Percentiles rank a stretch among this genome's conserved stretches.
These are phyloP conservation scores for Solidago caesia DNA, from an alignment of 129 eudicot genomes.

Conservation along the genomic window DNA sequence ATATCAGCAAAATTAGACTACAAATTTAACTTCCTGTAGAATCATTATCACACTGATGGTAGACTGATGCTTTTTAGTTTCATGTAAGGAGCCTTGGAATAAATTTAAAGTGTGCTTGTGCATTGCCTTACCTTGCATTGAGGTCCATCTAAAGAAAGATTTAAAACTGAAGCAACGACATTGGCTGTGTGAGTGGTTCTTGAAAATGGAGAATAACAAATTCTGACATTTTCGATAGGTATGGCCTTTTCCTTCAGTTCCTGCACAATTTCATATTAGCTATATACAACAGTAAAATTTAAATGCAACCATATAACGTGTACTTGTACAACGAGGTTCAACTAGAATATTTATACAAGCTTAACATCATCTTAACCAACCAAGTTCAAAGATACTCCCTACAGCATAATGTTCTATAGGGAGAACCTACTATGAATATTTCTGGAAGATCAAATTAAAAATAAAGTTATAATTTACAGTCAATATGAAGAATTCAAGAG, in stretches of 20 bases:
- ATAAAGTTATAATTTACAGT: neutral
- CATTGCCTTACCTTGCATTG: slow-evolving; percentile 65
- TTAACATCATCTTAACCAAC: slow-evolving; percentile 1
- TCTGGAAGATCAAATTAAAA: neutral
- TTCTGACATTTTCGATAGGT: slow-evolving; percentile 61
- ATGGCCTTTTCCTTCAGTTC: slow-evolving; percentile 58
- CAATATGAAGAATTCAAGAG: too few species aligned
- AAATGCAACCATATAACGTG: neutral
- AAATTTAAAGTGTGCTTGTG: neutral
- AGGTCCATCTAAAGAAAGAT: slow-evolving; percentile 68
- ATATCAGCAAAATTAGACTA: too few species aligned
- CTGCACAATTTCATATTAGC: slow-evolving; percentile 41
- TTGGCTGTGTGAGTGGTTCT: slow-evolving; percentile 91
- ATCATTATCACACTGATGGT: too few species aligned
- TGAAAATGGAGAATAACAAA: slow-evolving; percentile 94
- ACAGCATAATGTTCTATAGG: neutral
- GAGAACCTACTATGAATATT: neutral
- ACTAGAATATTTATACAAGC: neutral
- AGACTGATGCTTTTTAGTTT: too few species aligned
- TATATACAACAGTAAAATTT: neutral
- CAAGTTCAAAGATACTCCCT: neutral
- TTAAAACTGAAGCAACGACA: slow-evolving; percentile 80
- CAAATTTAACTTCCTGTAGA: too few species aligned
- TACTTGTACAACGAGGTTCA: neutral
- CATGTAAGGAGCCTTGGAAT: too few species aligned